Conservation (phyloP, 2,329 filamentous ascomycete genomes). For the Colletotrichum lentis region DNA sequence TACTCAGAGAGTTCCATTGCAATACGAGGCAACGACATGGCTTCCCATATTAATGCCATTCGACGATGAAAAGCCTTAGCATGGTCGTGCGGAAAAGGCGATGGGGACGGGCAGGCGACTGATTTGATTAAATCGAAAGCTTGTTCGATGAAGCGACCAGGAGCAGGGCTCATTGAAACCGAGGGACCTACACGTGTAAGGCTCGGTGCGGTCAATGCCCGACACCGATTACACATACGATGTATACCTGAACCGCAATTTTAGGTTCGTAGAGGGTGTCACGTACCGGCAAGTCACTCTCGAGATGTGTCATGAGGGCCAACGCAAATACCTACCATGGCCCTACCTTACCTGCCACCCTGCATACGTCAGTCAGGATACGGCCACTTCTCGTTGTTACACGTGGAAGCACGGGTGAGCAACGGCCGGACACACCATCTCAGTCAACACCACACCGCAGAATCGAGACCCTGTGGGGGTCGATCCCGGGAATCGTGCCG, state of each 20-base stretch:
- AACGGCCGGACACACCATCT: constrained; percentile 24
- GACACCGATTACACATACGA: too few relatives aligned
- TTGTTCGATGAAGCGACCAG: constrained; percentile 19
- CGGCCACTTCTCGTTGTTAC: constrained; percentile 21
- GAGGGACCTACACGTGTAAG: constrained; percentile 13
- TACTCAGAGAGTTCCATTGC: background rate
- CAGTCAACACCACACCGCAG: constrained; percentile 11
- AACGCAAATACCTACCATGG: constrained; percentile 6
- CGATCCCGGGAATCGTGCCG: constrained; percentile 31
- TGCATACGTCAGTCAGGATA: constrained; percentile 34
- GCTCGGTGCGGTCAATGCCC: constrained; percentile 27
- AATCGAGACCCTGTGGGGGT: constrained; percentile 17
- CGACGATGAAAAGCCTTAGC: constrained; percentile 12
- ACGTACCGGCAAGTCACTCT: constrained; percentile 30
- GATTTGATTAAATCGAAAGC: constrained; percentile 36
- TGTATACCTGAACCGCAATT: constrained; percentile 31
- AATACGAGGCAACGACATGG: background rate
- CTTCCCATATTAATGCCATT: background rate
- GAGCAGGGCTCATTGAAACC: constrained; percentile 26
- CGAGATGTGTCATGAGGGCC: constrained; percentile 29
- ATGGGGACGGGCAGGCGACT: constrained; percentile 11
- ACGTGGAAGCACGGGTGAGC: constrained; percentile 35
- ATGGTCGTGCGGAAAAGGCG: constrained; percentile 3
- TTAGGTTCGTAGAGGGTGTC: constrained; percentile 33
- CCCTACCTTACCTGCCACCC: constrained; percentile 12